Conservation (phyloP, 2,329 filamentous ascomycete species). For the Esteya vermicola region DNA sequence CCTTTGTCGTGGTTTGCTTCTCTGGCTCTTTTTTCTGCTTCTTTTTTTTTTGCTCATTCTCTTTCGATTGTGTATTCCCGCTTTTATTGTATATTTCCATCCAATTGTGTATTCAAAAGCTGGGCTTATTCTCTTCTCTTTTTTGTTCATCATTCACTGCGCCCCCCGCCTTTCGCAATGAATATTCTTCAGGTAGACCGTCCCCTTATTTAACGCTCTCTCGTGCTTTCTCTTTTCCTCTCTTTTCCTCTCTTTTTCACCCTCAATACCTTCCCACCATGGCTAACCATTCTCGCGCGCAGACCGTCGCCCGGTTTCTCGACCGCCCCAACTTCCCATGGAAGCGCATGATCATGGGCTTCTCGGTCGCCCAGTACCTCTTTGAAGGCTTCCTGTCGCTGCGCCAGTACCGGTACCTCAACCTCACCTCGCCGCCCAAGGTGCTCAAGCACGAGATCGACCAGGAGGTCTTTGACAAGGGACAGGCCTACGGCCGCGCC, state of each 20-base stretch:
- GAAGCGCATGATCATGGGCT: conserved; percentile 92
- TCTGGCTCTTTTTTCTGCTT: background rate
- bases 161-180: too few species aligned
- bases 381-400: conserved; percentile 82
- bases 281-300: too few species aligned
- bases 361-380: conserved; percentile 80
- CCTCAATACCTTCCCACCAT: conserved; percentile 27
- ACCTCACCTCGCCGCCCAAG: conserved; percentile 66
- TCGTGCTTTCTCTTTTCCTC: background rate
- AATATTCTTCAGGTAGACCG: background rate
- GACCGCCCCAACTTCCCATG: conserved; percentile 91
- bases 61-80: background rate
- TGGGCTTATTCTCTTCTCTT: too few species aligned
- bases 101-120: too few species aligned
- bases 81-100: too few species aligned
- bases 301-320: conserved; percentile 71
- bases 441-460: conserved; percentile 81
- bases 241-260: background rate
- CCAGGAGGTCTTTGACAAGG: conserved; percentile 85
- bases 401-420: conserved; percentile 79
- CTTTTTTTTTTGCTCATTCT: background rate
- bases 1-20: background rate
- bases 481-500: conserved; percentile 87
- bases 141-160: too few species aligned
- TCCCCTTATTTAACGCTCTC: too few species aligned